Evolutionary conservation across 306 rosid genomes (phyloP).

Genomic region (Ormosia emarginata): DNA sequence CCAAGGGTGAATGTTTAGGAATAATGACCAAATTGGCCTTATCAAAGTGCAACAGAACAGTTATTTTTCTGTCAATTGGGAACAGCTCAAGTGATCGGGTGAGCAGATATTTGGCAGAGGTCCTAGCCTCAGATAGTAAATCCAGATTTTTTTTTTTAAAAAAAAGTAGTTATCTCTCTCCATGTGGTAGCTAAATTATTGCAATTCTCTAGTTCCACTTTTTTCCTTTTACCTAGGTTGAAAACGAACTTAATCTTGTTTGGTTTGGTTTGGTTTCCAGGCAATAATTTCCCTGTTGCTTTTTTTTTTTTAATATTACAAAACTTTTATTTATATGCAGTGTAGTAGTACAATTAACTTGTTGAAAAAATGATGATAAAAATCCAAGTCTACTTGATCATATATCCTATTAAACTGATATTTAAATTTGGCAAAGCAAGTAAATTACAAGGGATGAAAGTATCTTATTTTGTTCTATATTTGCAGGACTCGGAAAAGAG

Average conservation of each 20-base stretch:
- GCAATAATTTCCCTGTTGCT: neutral
- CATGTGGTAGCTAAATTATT: neutral
- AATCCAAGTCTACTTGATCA: neutral
- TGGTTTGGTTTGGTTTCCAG: neutral
- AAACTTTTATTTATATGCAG: neutral
- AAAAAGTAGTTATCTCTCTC: neutral
- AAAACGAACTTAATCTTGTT: neutral
- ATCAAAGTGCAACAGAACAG: neutral
- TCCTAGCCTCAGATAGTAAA: neutral
- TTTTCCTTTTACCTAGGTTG: neutral
- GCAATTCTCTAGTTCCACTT: neutral
- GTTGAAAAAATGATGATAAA: neutral
- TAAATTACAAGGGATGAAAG: neutral
- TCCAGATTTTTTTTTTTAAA: neutral
- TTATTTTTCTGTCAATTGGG: neutral
- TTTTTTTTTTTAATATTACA: neutral
- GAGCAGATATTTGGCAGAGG: neutral
- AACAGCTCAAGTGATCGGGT: neutral
- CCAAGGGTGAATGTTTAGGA: neutral
- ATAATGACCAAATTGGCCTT: neutral
- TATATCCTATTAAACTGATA: neutral
- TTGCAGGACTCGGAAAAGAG: conserved; percentile 35
- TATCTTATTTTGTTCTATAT: conserved; percentile 3
- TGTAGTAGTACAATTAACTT: neutral
- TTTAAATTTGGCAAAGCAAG: neutral